Percentiles rank a stretch among this genome's conserved stretches.
phyloP scores from a whole-genome alignment of 352 stramenopile species.

The Phytophthora aleatoria region DNA sequence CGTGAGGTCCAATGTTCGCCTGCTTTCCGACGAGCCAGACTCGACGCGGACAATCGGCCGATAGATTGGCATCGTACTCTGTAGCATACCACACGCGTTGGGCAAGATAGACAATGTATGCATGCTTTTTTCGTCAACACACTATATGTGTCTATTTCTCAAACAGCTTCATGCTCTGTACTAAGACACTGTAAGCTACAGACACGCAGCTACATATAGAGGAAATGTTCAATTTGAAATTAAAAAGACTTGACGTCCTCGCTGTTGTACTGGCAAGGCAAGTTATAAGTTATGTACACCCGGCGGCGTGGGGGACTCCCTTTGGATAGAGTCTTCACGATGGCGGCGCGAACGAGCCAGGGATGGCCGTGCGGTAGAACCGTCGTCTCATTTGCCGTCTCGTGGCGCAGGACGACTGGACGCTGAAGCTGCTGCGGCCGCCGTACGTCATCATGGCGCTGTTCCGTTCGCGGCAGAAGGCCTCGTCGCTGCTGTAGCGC shows the following conservation, averaged over 20 bases:
- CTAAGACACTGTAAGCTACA: no score
- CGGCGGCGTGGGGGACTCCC: slow-evolving; percentile 5
- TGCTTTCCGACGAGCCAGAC: slow-evolving; percentile 42
- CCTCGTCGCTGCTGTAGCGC: slow-evolving; percentile 35
- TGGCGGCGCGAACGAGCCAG: slow-evolving; percentile 32
- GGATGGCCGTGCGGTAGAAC: slow-evolving; percentile 56
- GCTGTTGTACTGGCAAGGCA: slow-evolving; percentile 19
- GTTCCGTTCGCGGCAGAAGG: slow-evolving; percentile 29
- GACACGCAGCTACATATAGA: no score
- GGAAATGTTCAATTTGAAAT: slow-evolving; percentile 12
- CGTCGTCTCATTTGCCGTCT: slow-evolving; percentile 44
- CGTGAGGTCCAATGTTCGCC: slow-evolving; percentile 53
- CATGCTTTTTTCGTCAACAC: background rate
- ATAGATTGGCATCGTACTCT: background rate
- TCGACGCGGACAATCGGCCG: slow-evolving; percentile 26
- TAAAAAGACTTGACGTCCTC: background rate
- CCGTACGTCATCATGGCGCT: slow-evolving; percentile 26
- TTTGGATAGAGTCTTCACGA: slow-evolving; percentile 26
- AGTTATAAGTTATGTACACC: slow-evolving; percentile 44
- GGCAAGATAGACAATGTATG: slow-evolving; percentile 24
- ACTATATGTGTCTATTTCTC: slow-evolving; percentile 6
- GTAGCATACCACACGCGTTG: background rate
- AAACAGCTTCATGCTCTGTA: background rate
- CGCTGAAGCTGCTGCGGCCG: slow-evolving; percentile 20
- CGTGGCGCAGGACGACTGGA: slow-evolving; percentile 22